These are phyloP conservation scores for Pseudomonodictys pantanalensis DNA, from an alignment of 495 filamentous ascomycete genomes.

Conservation along the genomic window DNA sequence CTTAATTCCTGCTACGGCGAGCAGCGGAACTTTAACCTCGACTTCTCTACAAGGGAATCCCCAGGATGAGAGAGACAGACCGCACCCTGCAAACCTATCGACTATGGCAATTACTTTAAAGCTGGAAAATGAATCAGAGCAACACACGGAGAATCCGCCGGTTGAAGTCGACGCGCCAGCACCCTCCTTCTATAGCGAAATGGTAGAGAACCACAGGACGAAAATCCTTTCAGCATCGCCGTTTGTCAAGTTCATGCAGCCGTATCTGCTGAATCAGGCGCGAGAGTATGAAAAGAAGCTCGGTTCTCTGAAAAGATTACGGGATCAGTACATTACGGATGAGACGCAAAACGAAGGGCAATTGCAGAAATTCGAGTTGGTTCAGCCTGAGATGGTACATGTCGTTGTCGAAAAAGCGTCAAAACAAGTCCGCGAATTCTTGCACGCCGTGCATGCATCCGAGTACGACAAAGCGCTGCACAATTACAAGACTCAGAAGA, in stretches of 20 bases:
- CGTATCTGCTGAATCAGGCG: constrained; percentile 86
- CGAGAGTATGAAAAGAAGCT: constrained; percentile 85
- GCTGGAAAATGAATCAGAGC: constrained; percentile 12
- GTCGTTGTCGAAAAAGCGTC: constrained; percentile 71
- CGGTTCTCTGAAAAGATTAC: constrained; percentile 72
- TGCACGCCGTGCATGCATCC: constrained; percentile 90
- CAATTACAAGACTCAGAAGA: constrained; percentile 89
- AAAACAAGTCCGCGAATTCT: constrained; percentile 82
- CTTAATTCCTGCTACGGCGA: constrained; percentile 68
- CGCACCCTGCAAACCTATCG: no score
- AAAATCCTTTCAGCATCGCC: constrained; percentile 94
- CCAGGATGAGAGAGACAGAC: no score
- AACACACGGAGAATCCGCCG: neutral
- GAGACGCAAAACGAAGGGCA: constrained; percentile 43
- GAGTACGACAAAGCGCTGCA: constrained; percentile 95
- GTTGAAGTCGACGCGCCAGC: constrained; percentile 57
- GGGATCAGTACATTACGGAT: constrained; percentile 63
- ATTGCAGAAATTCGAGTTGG: constrained; percentile 74
- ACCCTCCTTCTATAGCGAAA: constrained; percentile 89
- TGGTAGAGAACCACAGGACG: constrained; percentile 87
- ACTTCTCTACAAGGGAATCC: no score
- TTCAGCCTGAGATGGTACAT: constrained; percentile 93
- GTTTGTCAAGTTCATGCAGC: constrained; percentile 91
- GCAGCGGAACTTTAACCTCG: constrained; percentile 34
- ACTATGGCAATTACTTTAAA: no score